phyloP scores from a whole-genome alignment of 2,329 filamentous ascomycete species.

The Ophiostoma sp. region DNA sequence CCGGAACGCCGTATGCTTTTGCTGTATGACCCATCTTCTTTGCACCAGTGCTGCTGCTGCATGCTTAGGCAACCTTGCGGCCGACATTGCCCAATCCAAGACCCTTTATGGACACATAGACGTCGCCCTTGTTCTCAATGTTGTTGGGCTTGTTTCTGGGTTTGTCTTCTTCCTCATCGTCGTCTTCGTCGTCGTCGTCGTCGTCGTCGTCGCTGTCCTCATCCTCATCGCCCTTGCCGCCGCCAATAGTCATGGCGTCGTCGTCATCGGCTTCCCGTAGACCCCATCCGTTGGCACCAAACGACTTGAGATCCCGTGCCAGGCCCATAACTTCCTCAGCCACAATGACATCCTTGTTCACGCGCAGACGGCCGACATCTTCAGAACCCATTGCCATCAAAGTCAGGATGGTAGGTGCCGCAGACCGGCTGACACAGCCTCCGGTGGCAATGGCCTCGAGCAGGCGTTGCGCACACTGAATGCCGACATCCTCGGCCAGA shows the following conservation, averaged over 20 bases:
- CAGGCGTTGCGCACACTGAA: slow-evolving; percentile 80
- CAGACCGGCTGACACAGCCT: slow-evolving; percentile 70
- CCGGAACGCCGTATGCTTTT: slow-evolving; percentile 20
- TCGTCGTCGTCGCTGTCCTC: slow-evolving; percentile 42
- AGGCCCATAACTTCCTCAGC: slow-evolving; percentile 74
- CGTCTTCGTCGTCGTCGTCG: slow-evolving; percentile 44
- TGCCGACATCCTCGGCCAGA: slow-evolving; percentile 85
- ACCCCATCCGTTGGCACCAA: slow-evolving; percentile 88
- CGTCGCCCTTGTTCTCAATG: slow-evolving; percentile 47
- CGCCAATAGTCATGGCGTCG: slow-evolving; percentile 57
- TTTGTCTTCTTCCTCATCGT: slow-evolving; percentile 34
- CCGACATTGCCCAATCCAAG: slow-evolving; percentile 92
- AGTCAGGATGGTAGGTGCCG: slow-evolving; percentile 68
- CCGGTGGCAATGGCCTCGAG: slow-evolving; percentile 77
- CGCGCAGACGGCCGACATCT: slow-evolving; percentile 79
- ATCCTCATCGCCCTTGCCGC: slow-evolving; percentile 55
- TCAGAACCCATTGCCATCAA: slow-evolving; percentile 98
- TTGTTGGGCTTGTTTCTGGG: neutral
- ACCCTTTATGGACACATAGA: slow-evolving; percentile 87
- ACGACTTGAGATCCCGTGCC: slow-evolving; percentile 78
- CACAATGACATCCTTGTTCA: slow-evolving; percentile 76
- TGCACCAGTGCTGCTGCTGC: slow-evolving; percentile 12
- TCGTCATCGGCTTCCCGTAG: slow-evolving; percentile 66
- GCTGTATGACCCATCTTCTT: slow-evolving; percentile 13
- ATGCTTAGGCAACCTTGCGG: slow-evolving; percentile 61